Conservation (phyloP, 2,329 filamentous ascomycete species). For the Coniella vitis region DNA sequence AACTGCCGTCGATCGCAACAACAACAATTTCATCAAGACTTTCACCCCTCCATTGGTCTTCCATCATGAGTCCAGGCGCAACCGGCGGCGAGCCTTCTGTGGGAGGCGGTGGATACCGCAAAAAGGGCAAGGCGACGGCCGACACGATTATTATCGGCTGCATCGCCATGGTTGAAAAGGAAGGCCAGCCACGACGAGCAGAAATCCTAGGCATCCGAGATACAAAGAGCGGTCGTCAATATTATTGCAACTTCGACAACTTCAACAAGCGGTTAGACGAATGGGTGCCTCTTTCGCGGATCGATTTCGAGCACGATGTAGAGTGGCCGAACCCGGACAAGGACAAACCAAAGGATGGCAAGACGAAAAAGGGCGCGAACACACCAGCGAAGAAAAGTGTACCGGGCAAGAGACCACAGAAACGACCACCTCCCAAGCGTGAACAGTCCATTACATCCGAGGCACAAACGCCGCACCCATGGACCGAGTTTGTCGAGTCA, state of each 20-base stretch:
- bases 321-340: constrained; percentile 95
- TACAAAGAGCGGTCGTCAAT: constrained; percentile 79
- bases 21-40: constrained; percentile 15
- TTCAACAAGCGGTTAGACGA: constrained; percentile 87
- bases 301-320: constrained; percentile 84
- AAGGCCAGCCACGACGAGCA: constrained; percentile 81
- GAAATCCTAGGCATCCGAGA: constrained; percentile 95
- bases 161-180: constrained; percentile 57
- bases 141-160: constrained; percentile 64
- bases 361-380: constrained; percentile 63
- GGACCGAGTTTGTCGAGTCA: constrained; percentile 45
- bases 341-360: constrained; percentile 65
- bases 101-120: constrained; percentile 49
- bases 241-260: constrained; percentile 96
- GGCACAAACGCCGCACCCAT: constrained; percentile 47
- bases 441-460: constrained; percentile 50
- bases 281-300: constrained; percentile 77
- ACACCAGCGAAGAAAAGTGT: constrained; percentile 48
- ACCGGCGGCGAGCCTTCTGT: constrained; percentile 46
- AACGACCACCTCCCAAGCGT: constrained; percentile 43
- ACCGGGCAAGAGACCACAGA: constrained; percentile 51
- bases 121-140: constrained; percentile 78
- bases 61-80: constrained; percentile 48
- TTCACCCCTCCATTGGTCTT: constrained; percentile 19
- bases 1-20: background rate